Percentiles rank a stretch among this genome's conserved stretches.
Conservation (phyloP, 768 basidiomycete genomes). For the Lepiota venenata region DNA sequence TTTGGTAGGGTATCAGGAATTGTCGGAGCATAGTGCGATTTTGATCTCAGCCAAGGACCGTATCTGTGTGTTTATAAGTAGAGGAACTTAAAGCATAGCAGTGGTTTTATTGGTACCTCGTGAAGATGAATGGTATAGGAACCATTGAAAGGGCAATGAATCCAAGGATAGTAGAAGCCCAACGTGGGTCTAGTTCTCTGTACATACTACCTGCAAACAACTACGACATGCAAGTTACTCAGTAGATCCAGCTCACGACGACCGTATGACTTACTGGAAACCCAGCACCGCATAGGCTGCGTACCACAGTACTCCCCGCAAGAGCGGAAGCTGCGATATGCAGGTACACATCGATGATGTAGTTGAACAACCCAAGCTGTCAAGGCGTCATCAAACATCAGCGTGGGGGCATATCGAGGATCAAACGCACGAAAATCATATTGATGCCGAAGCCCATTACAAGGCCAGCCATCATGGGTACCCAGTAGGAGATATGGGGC, state of each 20-base stretch:
- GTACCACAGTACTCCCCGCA: conserved; percentile 48
- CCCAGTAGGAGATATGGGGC: conserved; percentile 49
- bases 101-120: conserved; percentile 26
- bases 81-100: not conserved
- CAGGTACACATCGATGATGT: conserved; percentile 60
- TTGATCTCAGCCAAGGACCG: conserved; percentile 37
- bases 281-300: conserved; percentile 50
- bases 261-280: conserved; percentile 37
- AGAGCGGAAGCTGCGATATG: conserved; percentile 54
- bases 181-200: conserved; percentile 41
- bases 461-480: conserved; percentile 46
- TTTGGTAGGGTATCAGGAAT: conserved; percentile 11
- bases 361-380: conserved; percentile 53
- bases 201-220: conserved; percentile 60
- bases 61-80: conserved; percentile 25
- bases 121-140: conserved; percentile 48
- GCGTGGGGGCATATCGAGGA: not conserved
- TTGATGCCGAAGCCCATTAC: conserved; percentile 51
- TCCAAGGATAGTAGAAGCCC: conserved; percentile 59
- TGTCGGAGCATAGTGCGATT: conserved; percentile 39
- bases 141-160: conserved; percentile 47
- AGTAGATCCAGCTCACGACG: not conserved
- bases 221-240: conserved; percentile 21
- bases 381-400: not conserved
- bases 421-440: conserved; percentile 48